phyloP scores from a whole-genome alignment of 148 eudicot species.

The Vaccinium corymbosum region DNA sequence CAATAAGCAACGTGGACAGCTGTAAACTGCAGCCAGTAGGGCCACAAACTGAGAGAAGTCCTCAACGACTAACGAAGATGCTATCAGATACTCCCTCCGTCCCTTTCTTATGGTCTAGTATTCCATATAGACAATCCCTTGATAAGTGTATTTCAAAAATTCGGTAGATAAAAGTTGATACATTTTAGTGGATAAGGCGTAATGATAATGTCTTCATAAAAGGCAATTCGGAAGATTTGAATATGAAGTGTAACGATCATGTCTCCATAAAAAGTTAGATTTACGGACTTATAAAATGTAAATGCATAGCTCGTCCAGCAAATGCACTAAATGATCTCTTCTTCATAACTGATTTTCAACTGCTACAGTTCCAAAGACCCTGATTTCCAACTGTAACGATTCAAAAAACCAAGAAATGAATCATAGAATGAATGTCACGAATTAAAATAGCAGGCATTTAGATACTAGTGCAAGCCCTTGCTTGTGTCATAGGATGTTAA shows the following conservation, averaged over 20 bases:
- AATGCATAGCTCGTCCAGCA: neutral
- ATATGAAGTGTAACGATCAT: too few relatives aligned
- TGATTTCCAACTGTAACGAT: neutral
- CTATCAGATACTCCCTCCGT: neutral
- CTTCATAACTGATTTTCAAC: neutral
- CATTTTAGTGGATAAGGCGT: too few relatives aligned
- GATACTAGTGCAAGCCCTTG: neutral
- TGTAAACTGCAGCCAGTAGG: neutral
- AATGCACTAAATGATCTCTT: neutral
- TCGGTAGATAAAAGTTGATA: too few relatives aligned
- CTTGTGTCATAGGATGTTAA: neutral
- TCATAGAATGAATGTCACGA: neutral
- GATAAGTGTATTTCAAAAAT: too few relatives aligned
- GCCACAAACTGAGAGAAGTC: neutral
- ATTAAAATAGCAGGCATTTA: neutral
- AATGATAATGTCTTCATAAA: too few relatives aligned
- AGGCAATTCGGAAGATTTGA: too few relatives aligned
- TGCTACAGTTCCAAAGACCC: neutral
- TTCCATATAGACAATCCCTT: too few relatives aligned
- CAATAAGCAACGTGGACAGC: neutral
- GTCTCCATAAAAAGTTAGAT: too few relatives aligned
- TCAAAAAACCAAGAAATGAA: neutral
- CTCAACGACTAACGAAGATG: neutral
- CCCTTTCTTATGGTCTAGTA: too few relatives aligned
- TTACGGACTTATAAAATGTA: too few relatives aligned